Evolutionary conservation across 768 basidiomycete genomes (phyloP), one percentile per base, ranked within the genome.

Genomic region (Hebeloma cylindrosporum): DNA sequence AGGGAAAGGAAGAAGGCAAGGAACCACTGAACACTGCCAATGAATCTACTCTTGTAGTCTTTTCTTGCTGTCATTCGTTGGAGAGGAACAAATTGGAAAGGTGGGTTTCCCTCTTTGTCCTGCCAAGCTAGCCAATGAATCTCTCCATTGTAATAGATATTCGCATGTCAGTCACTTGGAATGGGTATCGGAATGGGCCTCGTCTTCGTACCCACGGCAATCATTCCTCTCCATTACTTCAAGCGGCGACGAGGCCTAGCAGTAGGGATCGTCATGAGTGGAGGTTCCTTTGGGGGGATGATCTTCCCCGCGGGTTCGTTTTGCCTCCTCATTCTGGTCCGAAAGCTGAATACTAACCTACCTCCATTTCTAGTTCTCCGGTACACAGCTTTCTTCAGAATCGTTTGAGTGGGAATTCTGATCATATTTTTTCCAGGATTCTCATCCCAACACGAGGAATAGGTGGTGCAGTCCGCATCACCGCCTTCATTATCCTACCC

Each of bases 91-190:
- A 47, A 73, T 71, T 50, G 77, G 73, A 48, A 68, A 72, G 60
- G 67, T 77, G 10, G 18, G 45, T 28, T 8, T 9, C 21, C 22
- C 26, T n/a, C n/a, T n/a, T n/a, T n/a, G n/a, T n/a, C n/a, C n/a
- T 28, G 11, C 18, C 21, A 16, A 40, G 16, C 8, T n/a, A 22
- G 21, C 41, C 16, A 25, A 32, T 32, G 9, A 7, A 26, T 22
- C 2, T 14, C 16, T 14, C 23, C 1, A 21, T 34, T 13, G n/a
- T 16, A 39, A 18, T 28, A 52, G 37, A 43, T 54, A 2, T 77
- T 82, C 56, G 63, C 78, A 4, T 65, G 73, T 4, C 79, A 83
- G 60, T 77, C 72, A 9, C 54, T 83, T n/a, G 77, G 75, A 7
- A 74, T 78, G 61, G 80, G 80, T 0, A 50, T 64, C 7, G 74